Conservation (phyloP, 1,284 basidiomycete species). For the Exobasidium rhododendri region DNA sequence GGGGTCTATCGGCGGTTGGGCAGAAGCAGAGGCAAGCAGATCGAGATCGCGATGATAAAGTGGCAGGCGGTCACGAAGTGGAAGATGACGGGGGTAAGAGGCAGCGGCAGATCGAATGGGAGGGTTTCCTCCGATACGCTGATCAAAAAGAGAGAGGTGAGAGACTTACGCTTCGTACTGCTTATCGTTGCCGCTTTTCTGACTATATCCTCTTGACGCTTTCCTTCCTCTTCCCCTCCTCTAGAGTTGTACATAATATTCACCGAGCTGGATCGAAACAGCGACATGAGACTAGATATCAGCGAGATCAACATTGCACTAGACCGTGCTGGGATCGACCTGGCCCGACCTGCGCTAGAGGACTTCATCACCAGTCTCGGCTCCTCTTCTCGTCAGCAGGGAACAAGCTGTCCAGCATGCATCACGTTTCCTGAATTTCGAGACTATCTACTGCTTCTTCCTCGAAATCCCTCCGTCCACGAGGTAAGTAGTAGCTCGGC, state of each 20-base stretch:
- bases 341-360: conserved; percentile 36
- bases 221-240: background rate
- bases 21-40: conserved; percentile 33
- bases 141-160: conserved; percentile 49
- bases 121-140: conserved; percentile 52
- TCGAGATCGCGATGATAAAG: conserved; percentile 26
- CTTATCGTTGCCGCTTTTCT: too few relatives aligned
- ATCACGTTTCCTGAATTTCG: conserved; percentile 53
- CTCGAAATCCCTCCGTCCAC: conserved; percentile 44
- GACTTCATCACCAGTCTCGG: conserved; percentile 53
- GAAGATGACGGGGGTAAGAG: conserved; percentile 40
- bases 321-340: conserved; percentile 44
- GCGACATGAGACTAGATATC: conserved; percentile 46
- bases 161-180: conserved; percentile 6
- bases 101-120: conserved; percentile 53
- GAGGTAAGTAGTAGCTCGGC: conserved; percentile 32
- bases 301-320: conserved; percentile 44
- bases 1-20: conserved; percentile 48
- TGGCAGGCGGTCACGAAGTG: conserved; percentile 26
- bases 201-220: too few relatives aligned
- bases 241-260: conserved; percentile 51
- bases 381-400: conserved; percentile 23
- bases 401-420: conserved; percentile 22
- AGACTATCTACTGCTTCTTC: conserved; percentile 51
- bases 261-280: conserved; percentile 48